Evolutionary conservation across 768 basidiomycete species (phyloP).

Genomic region (Cubamyces lactineus): DNA sequence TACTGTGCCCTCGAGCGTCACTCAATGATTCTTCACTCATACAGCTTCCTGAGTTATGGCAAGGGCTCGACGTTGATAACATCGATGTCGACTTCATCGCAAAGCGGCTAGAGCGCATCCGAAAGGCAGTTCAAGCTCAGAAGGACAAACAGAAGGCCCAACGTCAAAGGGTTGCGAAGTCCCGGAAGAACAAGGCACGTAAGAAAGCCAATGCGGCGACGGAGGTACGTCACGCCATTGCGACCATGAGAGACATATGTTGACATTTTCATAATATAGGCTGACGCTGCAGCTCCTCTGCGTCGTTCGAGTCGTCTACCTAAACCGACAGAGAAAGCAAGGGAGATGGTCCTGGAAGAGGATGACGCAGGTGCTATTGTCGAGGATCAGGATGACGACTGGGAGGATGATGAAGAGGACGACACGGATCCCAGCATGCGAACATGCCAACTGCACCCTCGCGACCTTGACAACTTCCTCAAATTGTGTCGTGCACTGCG

Average conservation of each 20-base stretch:
- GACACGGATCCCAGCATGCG: neutral
- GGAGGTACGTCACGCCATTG: neutral
- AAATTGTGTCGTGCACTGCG: conserved; percentile 13
- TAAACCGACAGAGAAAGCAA: neutral
- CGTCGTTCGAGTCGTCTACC: neutral
- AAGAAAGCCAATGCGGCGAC: neutral
- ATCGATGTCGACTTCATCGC: no score
- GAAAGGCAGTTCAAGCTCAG: no score
- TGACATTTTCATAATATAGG: neutral
- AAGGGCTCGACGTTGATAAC: neutral
- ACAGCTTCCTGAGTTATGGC: neutral
- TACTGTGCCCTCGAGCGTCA: no score
- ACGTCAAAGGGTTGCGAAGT: no score
- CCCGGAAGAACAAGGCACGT: no score
- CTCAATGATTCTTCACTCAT: neutral
- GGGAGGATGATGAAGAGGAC: neutral
- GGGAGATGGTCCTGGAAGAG: conserved; percentile 6
- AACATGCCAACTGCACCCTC: neutral
- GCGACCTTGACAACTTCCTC: conserved; percentile 1
- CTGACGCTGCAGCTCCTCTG: neutral
- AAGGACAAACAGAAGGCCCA: no score
- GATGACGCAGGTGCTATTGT: conserved; percentile 5
- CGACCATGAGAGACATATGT: neutral
- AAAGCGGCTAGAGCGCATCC: no score
- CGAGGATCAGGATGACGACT: neutral